These are phyloP conservation scores for Rhodotorula sp. DNA, from an alignment of 1,284 basidiomycete genomes.

Conservation along the genomic window DNA sequence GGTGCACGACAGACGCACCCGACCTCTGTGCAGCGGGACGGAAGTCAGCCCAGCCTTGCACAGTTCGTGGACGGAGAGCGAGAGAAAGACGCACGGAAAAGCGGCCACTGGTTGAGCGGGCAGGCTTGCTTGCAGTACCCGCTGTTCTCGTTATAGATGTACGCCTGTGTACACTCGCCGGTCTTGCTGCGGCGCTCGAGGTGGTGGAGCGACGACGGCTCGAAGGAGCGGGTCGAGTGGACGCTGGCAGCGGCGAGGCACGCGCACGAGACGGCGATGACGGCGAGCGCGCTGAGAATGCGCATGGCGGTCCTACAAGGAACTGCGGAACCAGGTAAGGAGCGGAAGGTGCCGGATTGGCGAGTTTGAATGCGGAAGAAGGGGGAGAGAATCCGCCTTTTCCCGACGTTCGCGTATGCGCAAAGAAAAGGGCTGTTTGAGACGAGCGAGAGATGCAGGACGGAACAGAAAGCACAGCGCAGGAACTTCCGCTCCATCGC, in stretches of 20 bases:
- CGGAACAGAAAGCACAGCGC: too few species aligned
- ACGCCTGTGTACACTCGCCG: neutral
- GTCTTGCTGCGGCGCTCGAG: conserved; percentile 1
- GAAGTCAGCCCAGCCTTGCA: neutral
- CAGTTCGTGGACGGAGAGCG: neutral
- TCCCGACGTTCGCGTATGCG: too few species aligned
- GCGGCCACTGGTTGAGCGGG: neutral
- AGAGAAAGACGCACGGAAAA: neutral
- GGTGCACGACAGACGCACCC: neutral
- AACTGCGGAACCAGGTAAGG: neutral
- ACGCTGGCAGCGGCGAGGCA: too few species aligned
- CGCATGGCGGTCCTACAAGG: neutral
- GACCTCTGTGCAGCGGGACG: neutral
- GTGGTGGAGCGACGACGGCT: neutral
- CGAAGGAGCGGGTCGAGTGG: neutral
- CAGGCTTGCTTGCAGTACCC: conserved; percentile 1
- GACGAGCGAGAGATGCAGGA: too few species aligned
- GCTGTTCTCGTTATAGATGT: neutral
- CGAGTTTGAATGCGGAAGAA: neutral
- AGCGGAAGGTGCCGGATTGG: neutral
- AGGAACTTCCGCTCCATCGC: too few species aligned
- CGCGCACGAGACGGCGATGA: too few species aligned
- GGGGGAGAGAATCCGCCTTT: neutral
- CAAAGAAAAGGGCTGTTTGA: too few species aligned
- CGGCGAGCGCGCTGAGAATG: neutral